Base-by-base conservation (phyloP, 2,329 filamentous ascomycete species). In the Tolypocladium tropicale region DNA sequence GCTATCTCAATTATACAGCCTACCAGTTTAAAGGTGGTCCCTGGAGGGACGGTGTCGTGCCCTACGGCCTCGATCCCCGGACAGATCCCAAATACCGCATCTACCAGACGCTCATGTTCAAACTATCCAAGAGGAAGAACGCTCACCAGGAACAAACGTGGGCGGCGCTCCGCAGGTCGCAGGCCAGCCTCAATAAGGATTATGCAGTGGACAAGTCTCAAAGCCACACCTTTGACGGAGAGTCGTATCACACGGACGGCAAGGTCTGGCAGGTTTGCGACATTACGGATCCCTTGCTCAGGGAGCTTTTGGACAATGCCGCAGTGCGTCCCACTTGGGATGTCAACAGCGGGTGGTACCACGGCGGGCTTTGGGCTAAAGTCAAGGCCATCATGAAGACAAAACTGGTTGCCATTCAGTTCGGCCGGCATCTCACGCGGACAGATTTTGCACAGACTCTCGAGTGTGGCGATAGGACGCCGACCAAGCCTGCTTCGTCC, bases 181-280 rank as follows among this genome's bases (percentile, higher is more conserved):
- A 70, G 41, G 65, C 72, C 58, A 71, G 69, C 16, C 72, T 74
- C 32, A 65, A 72, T 7, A 74, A 71, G 23, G 70, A 68, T 56
- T 68, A 71, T 36, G 61, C 69, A 11, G 72, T 73, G 49, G 72
- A 73, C 28, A 68, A 73, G 36, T 71, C 70, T 23, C 68, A 74
- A 33, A 85, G 78, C 54, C 92, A 97, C 69, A 76, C 93, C 1
- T 97, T 96, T 70, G 90, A 95, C 59, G 93, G 93, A 51, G 77
- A 84, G 57, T 80, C 79, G 2, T 83, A 93, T 55, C 83, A 83
- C 18, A 81, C 82, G 1, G 91, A 96, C 65, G 91, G 91, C 41
- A 94, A 94, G 65, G 86, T 94, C 53, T 99, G 91, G 88, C 94
- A 97, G 75, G 81, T 95, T 30, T 95, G 91, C 73, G 94, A 99